Evolutionary conservation across 163 green algal genomes (phyloP).

Genomic region (Botryococcus braunii): DNA sequence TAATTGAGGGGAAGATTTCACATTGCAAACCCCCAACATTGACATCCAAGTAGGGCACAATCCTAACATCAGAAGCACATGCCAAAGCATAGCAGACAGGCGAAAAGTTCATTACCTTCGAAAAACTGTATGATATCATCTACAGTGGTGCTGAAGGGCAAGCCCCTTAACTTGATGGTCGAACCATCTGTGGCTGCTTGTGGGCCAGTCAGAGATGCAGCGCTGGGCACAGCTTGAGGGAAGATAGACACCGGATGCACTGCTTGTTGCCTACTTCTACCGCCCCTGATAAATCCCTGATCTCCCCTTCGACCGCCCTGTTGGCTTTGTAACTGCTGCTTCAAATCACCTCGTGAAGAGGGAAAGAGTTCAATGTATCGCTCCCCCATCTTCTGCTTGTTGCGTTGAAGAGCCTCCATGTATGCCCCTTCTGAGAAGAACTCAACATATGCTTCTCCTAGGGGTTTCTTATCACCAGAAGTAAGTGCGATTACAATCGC

Average conservation of each 20-base stretch:
- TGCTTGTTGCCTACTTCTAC: background rate
- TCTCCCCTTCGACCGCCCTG: background rate
- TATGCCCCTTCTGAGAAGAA: slow-evolving; percentile 51
- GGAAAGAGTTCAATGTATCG: slow-evolving; percentile 90
- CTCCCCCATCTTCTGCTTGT: slow-evolving; percentile 72
- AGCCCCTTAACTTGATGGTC: slow-evolving; percentile 29
- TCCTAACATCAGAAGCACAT: no score
- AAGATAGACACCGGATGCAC: background rate
- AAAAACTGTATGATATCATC: slow-evolving; percentile 45
- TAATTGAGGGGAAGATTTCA: no score
- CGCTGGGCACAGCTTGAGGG: background rate
- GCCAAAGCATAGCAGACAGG: no score
- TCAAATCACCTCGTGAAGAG: slow-evolving; percentile 64
- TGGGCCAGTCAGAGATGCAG: background rate
- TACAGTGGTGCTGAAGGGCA: slow-evolving; percentile 38
- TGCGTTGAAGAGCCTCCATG: slow-evolving; percentile 59
- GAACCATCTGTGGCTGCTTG: background rate
- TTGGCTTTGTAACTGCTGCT: slow-evolving; percentile 13
- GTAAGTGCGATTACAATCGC: slow-evolving; percentile 55
- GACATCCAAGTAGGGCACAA: no score
- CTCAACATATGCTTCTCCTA: slow-evolving; percentile 83
- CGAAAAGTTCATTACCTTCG: no score
- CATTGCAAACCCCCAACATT: no score
- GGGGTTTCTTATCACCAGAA: slow-evolving; percentile 58
- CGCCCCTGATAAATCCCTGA: no score